Evolutionary conservation across 2,329 filamentous ascomycete species (phyloP).

Genomic region (Emmonsiellopsis sp.): DNA sequence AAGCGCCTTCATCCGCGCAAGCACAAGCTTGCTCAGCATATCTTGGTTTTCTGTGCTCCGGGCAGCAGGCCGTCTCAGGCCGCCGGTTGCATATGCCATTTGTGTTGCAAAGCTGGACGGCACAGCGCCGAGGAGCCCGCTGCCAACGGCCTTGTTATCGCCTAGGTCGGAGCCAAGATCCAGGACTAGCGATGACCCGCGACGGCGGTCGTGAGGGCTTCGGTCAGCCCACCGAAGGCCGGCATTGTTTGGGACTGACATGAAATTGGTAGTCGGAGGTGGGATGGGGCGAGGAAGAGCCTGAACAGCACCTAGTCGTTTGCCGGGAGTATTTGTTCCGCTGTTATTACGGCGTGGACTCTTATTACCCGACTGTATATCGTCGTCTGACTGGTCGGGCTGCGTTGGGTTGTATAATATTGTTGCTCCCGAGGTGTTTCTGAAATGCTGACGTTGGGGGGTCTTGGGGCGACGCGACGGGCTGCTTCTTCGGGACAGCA

Average conservation of each 20-base stretch:
- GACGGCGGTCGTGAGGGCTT: conserved; percentile 21
- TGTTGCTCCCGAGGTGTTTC: conserved; percentile 71
- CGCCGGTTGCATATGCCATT: conserved; percentile 62
- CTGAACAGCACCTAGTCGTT: conserved; percentile 22
- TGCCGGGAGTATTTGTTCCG: conserved; percentile 5
- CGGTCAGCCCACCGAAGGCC: conserved; percentile 44
- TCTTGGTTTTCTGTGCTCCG: conserved; percentile 51
- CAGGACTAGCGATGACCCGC: conserved; percentile 58
- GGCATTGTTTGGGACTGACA: conserved; percentile 47
- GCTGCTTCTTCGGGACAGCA: conserved; percentile 26
- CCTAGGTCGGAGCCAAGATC: conserved; percentile 66
- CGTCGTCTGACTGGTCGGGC: conserved; percentile 9
- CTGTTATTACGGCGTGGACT: no score
- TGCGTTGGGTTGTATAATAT: conserved; percentile 69
- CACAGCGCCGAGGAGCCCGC: conserved; percentile 53
- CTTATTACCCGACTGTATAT: neutral
- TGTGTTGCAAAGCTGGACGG: conserved; percentile 74
- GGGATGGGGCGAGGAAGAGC: conserved; percentile 49
- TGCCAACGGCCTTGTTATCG: conserved; percentile 50
- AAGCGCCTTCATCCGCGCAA: conserved; percentile 84
- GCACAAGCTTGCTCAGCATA: conserved; percentile 68
- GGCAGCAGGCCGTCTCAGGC: conserved; percentile 37
- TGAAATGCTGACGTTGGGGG: conserved; percentile 48
- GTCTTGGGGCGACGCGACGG: conserved; percentile 26
- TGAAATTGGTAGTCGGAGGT: conserved; percentile 42